These are phyloP conservation scores for Verticillium longisporum DNA, from an alignment of 2,329 filamentous ascomycete species.

Conservation along the genomic window DNA sequence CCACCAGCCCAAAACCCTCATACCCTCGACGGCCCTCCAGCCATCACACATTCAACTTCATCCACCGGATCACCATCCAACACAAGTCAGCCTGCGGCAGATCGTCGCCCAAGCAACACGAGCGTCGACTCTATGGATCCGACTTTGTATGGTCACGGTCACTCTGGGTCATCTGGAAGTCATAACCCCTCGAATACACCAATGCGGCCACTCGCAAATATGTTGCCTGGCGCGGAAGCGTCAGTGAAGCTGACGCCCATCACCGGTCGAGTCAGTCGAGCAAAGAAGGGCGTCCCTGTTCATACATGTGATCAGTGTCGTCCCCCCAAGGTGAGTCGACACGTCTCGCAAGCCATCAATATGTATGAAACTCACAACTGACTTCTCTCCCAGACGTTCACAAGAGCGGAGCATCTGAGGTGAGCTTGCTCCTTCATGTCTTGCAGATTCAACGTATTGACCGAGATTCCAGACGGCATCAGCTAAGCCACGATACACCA, in stretches of 20 bases:
- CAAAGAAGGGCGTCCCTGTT: conserved; percentile 53
- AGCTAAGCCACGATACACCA: conserved; percentile 51
- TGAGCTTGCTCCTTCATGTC: conserved; percentile 19
- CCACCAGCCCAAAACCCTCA: conserved; percentile 21
- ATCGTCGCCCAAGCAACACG: conserved; percentile 30
- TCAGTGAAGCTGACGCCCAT: conserved; percentile 48
- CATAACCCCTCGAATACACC: conserved; percentile 18
- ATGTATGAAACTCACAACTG: neutral
- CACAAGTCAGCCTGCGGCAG: neutral
- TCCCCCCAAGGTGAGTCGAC: conserved; percentile 38
- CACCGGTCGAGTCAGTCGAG: conserved; percentile 48
- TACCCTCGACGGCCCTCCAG: conserved; percentile 20
- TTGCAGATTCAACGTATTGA: neutral
- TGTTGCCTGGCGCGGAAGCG: conserved; percentile 23
- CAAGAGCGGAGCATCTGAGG: conserved; percentile 56
- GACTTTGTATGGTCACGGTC: conserved; percentile 14
- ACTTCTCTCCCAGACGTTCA: conserved; percentile 43
- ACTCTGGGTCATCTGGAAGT: conserved; percentile 15
- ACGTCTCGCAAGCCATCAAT: neutral
- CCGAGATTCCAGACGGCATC: conserved; percentile 43
- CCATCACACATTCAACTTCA: conserved; percentile 22
- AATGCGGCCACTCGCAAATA: conserved; percentile 34
- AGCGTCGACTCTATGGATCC: conserved; percentile 45
- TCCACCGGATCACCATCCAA: conserved; percentile 16
- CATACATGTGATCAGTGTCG: conserved; percentile 47